Conservation (phyloP, 257 asterid genomes). For the Petunia axillaris region DNA sequence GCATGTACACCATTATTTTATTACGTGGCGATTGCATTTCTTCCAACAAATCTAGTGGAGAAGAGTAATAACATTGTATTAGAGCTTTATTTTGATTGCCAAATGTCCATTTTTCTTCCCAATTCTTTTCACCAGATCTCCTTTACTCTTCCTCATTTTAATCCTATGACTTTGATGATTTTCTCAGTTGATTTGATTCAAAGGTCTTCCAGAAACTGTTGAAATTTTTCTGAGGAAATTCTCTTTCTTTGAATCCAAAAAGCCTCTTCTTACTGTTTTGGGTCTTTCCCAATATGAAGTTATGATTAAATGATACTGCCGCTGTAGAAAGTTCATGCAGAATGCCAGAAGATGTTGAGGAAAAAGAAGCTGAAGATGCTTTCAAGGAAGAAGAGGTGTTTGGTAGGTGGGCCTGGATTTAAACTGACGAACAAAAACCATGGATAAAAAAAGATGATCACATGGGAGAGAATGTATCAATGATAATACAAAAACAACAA, state of each 20-base stretch:
- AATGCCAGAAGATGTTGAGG: not conserved
- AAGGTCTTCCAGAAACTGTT: not conserved
- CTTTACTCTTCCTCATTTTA: not conserved
- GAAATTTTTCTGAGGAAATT: too few relatives aligned
- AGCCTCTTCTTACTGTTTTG: not conserved
- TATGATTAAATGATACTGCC: not conserved
- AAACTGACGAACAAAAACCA: not conserved
- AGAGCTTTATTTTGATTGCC: not conserved
- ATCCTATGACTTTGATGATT: not conserved
- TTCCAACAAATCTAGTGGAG: slow-evolving; percentile 6
- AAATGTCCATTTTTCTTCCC: not conserved
- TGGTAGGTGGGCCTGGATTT: not conserved
- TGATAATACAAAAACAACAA: too few relatives aligned
- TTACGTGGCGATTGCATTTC: too few relatives aligned
- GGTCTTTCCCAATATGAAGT: not conserved
- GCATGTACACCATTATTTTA: not conserved
- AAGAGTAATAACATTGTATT: not conserved
- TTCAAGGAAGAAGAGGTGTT: not conserved
- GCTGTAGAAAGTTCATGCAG: not conserved
- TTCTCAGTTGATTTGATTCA: slow-evolving; percentile 8
- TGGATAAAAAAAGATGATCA: too few relatives aligned
- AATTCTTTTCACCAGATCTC: not conserved
- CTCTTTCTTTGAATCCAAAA: not conserved
- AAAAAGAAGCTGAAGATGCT: not conserved
- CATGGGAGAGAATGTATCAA: too few relatives aligned